Evolutionary conservation across 1,139 yeast genomes (phyloP), one percentile per base, ranked within the genome.

Genomic region (Suhomyces bokatorum): DNA sequence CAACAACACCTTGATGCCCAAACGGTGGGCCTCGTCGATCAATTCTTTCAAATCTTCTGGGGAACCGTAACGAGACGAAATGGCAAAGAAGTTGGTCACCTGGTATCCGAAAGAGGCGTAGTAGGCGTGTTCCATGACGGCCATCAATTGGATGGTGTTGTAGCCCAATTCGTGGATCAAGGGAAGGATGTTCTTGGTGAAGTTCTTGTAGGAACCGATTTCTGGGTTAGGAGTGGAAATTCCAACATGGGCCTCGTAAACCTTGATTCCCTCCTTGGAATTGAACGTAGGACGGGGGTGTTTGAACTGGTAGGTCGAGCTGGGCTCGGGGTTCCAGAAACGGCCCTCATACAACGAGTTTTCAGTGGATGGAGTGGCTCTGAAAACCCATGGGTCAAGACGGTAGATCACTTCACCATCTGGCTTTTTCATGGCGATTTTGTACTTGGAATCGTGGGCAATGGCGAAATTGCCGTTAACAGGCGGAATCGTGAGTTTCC

Each of bases 21-120:
- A 68, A 2, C 86, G 80, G 63, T 93, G 98, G 10, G 98, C 98
- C 10, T 88, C 83, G 65, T 93, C 99, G 42, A 93, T 80, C 53
- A 93, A 79, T 63, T 87, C 93, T 63, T 87, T 91, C 59, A 93
- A 74, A 42, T 93, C 97, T 56, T 93, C 98, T 1, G 99, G 98
- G 0, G 96, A 81, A 24, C 99, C 99, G 58, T 75, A 93, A 52
- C 98, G 77, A 8, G 97, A 90, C 35, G 95, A 84, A 26, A 80
- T 77, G 1, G 98, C 98, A 63, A 88, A 93, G 61, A 91, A 93
- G 48, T 86, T 87, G 33, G 98, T 91, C 28, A 93, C 84, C 64
- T 93, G 99, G 64, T 93, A 93, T 6, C 99, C 99, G 64, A 93
- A 93, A 0, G 96, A 88, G 1, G 98, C 99, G 62, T 93, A 93